phyloP scores from a whole-genome alignment of 1,139 yeast genomes.

The Hyphopichia wangnamkhiaoensis region DNA sequence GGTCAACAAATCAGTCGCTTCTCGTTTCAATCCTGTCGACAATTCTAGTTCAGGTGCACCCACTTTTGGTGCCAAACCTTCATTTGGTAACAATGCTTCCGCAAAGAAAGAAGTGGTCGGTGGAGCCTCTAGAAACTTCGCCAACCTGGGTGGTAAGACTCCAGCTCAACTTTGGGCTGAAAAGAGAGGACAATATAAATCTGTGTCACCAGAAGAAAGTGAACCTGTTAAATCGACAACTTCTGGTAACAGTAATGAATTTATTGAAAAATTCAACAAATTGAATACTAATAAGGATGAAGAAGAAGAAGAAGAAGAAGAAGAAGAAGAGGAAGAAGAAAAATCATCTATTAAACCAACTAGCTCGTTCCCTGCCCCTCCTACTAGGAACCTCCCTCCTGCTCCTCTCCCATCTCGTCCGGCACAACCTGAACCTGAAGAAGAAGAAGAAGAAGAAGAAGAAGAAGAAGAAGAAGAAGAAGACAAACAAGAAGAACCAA shows the following conservation, averaged over 20 bases:
- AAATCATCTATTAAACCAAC: slow-evolving; percentile 30
- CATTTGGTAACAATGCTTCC: slow-evolving; percentile 28
- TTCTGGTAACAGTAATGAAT: slow-evolving; percentile 2
- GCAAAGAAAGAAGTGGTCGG: slow-evolving; percentile 53
- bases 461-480: slow-evolving; percentile 21
- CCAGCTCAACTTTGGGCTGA: slow-evolving; percentile 98
- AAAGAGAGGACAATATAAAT: slow-evolving; percentile 66
- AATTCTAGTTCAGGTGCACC: slow-evolving; percentile 24
- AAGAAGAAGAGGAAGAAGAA: slow-evolving; percentile 19
- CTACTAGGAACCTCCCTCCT: slow-evolving; percentile 23
- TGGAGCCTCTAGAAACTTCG: slow-evolving; percentile 70
- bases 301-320: slow-evolving; percentile 10
- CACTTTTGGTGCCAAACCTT: slow-evolving; percentile 58
- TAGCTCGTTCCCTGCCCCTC: slow-evolving; percentile 22
- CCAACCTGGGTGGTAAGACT: slow-evolving; percentile 75
- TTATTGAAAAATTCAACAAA: slow-evolving; percentile 9
- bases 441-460: slow-evolving; percentile 13
- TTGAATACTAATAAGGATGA: slow-evolving; percentile 5
- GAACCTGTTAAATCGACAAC: slow-evolving; percentile 9
- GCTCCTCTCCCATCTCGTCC: slow-evolving; percentile 11
- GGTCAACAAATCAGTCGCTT: slow-evolving; percentile 50
- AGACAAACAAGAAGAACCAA: slow-evolving; percentile 14
- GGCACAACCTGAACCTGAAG: slow-evolving; percentile 13
- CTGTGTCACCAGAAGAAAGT: slow-evolving; percentile 33
- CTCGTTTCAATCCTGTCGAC: slow-evolving; percentile 47